These are phyloP conservation scores for Pythium pyrilobum DNA, from an alignment of 352 stramenopile genomes.

Conservation along the genomic window DNA sequence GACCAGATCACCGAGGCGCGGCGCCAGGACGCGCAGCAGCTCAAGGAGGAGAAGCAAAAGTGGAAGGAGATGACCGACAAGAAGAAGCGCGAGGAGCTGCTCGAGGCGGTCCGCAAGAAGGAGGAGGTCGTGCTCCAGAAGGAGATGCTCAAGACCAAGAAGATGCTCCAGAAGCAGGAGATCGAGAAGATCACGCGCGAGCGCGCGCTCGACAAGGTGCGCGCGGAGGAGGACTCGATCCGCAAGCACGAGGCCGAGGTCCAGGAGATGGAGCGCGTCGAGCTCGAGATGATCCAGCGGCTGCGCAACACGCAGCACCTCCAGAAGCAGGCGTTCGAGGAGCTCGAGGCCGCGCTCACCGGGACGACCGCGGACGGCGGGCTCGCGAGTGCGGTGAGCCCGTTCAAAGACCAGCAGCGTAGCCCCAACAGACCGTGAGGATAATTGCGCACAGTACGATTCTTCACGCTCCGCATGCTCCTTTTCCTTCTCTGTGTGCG, in stretches of 20 bases:
- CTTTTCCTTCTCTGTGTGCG: no score
- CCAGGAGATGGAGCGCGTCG: slow-evolving; percentile 75
- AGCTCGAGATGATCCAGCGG: slow-evolving; percentile 76
- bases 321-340: slow-evolving; percentile 81
- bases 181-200: slow-evolving; percentile 69
- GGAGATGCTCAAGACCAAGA: slow-evolving; percentile 58
- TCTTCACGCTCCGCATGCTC: background rate
- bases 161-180: slow-evolving; percentile 61
- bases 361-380: slow-evolving; percentile 19
- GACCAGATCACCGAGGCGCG: slow-evolving; percentile 62
- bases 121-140: slow-evolving; percentile 68
- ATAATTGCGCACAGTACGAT: background rate
- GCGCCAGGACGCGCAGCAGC: slow-evolving; percentile 54
- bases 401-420: slow-evolving; percentile 21
- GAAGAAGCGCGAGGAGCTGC: slow-evolving; percentile 58
- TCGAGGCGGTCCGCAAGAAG: slow-evolving; percentile 61
- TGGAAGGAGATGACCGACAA: slow-evolving; percentile 67
- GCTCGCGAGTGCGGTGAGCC: slow-evolving; percentile 15
- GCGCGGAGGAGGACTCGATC: slow-evolving; percentile 55
- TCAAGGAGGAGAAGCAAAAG: slow-evolving; percentile 81
- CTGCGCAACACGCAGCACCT: slow-evolving; percentile 81
- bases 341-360: slow-evolving; percentile 71
- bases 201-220: slow-evolving; percentile 53
- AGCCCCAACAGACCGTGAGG: slow-evolving; percentile 16
- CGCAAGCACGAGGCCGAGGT: slow-evolving; percentile 61